Base-by-base conservation (phyloP, 2,329 filamentous ascomycete genomes). In the Berkeleyomyces rouxiae region DNA sequence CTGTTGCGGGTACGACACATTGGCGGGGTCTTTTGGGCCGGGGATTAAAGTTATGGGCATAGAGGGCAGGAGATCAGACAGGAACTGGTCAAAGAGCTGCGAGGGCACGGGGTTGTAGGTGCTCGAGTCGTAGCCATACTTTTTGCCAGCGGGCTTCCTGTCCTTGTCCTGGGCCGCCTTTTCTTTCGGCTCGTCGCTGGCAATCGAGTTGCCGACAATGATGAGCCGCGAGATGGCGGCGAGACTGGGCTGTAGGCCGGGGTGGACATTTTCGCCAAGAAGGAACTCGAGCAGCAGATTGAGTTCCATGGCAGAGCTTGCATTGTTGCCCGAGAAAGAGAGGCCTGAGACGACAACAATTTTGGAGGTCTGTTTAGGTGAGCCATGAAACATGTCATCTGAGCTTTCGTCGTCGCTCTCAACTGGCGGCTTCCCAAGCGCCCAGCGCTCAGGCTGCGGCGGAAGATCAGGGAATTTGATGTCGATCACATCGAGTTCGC, bases 61-160 rank as follows among this genome's bases (percentile, higher is more conserved):
- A 13, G 86, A 87, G 1, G 91, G 90, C 2, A 99, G 82, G 10
- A 99, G 77, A 57, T 86, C 81, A 1, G 86, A 78, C 42, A 99
- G 81, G 71, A 96, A 93, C 4, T 82, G 79, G 75, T 99, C 93
- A 42, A 99, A 80, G 57, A 88, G 85, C 63, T 87, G 83, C 2
- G 89, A 90, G 0, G 93, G 93, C 1, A 87, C 78, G 1, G 92
- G 79, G 70, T 99, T 96, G 77, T 96, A 99, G 0, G 87, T 74
- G 62, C 86, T 85, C 63, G 88, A 84, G 72, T 99, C 93, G 75
- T 97, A 97, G 65, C 93, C 92, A 74, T 96, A 97, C 71, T 95
- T 96, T 72, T 90, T 95, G n/a, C 59, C 33, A 3, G 59, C 74
- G 1, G 69, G 68, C 65, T 75, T 77, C 70, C 79, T 83, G 68